Conservation (phyloP, 1,284 basidiomycete species). For the Papiliotrema fonsecae region DNA sequence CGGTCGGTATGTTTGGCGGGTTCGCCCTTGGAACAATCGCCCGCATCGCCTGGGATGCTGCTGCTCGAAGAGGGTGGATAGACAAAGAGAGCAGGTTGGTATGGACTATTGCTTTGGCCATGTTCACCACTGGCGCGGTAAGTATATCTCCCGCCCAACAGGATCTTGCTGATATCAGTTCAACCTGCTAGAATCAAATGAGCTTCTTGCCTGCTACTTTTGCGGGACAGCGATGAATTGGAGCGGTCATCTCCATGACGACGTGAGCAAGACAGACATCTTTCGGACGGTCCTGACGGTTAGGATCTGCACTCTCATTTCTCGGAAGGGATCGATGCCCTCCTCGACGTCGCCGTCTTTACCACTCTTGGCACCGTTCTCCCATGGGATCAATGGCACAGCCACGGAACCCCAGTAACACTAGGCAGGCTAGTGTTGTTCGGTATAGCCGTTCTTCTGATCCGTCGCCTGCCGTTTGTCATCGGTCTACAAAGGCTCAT, state of each 20-base stretch:
- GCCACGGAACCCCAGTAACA: conserved; percentile 4
- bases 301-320: conserved; percentile 23
- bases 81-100: conserved; percentile 24
- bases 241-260: conserved; percentile 18
- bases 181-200: conserved; percentile 18
- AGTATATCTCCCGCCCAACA: not conserved
- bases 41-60: conserved; percentile 10
- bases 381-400: conserved; percentile 20
- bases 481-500: conserved; percentile 11
- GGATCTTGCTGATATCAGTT: conserved; percentile 4
- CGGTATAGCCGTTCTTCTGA: conserved; percentile 9
- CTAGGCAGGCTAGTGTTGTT: conserved; percentile 14
- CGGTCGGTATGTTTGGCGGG: conserved; percentile 12
- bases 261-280: not conserved
- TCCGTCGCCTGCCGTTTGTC: conserved; percentile 17
- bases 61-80: conserved; percentile 14
- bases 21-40: conserved; percentile 13
- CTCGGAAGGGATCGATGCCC: conserved; percentile 22
- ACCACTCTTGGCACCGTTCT: conserved; percentile 22
- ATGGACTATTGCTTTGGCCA: conserved; percentile 21
- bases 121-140: conserved; percentile 17
- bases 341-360: conserved; percentile 24
- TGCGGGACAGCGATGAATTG: conserved; percentile 20
- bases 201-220: conserved; percentile 23
- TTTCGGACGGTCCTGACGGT: not conserved